Evolutionary conservation across 1,284 basidiomycete genomes (phyloP), one percentile per base, ranked within the genome.

Genomic region (Cryptococcus neoformans): DNA sequence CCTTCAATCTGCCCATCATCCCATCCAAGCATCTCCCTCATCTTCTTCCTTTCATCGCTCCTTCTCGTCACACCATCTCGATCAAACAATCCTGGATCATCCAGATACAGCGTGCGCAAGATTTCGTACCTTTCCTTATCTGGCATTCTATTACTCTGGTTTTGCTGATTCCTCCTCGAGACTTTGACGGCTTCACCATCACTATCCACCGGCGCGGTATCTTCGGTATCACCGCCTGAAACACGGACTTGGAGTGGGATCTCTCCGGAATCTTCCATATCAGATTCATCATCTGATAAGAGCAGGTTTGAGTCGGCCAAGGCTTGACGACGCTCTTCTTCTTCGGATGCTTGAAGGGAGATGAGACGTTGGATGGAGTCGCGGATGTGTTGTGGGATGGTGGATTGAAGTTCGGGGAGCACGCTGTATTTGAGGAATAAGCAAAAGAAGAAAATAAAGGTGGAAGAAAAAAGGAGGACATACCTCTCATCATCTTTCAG

Each of bases 1-100:
- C 90, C 91, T 73, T 94, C 90, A 36, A 93, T 85, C 69, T 92
- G 90, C 62, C 87, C 86, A 69, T 94, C 86, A 12, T 62, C 60
- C 67, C 66, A 66, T 81, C 86, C 85, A 41, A 88, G 91, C 62
- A 83, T 81, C 17, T 81, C 79, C 64, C 82, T 84, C 58, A 94
- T 78, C 51, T 86, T 84, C 6, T 78, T 79, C 38, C 92, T 80
- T 0, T 80, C 80, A 64, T 87, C 85, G 54, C 85, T 83, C 52
- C 87, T 79, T 51, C 89, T 77, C 12, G 90, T 92, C 44, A 79
- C 78, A 0, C 82, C 81, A 72, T 91, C 88, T n/a, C 89, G 79
- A 36, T 87, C 84, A 68, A 94, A 94, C 21, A 89, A 66, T 51
- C 83, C 83, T 7, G 86, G 84, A 74, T 89, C 83, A 17, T 81